Evolutionary conservation across 2,329 filamentous ascomycete species (phyloP), one percentile per base, ranked within the genome.

Genomic region (Trichoderma simmonsii): DNA sequence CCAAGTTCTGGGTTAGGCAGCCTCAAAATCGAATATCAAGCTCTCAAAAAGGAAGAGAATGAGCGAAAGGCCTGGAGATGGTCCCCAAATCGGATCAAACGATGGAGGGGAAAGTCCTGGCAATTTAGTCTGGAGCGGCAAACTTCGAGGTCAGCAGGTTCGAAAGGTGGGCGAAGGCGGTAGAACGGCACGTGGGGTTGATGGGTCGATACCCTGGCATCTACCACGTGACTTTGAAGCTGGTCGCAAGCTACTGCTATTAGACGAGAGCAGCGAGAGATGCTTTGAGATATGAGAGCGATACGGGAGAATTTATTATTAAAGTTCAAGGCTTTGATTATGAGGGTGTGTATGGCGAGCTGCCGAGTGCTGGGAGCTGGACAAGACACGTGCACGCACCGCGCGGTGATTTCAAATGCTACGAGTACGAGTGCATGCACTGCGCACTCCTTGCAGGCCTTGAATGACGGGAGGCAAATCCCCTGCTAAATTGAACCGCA

Each of bases 141-240:
- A 72, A 62, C 56, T 68, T 54, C 63, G 36, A 39, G 63, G 56
- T 72, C 56, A 66, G 63, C 70, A 71, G 70, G 60, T 67, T 71
- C 18, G 70, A 69, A 70, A 65, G 59, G 66, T 54, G 66, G 71
- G 60, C 66, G 71, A 72, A 70, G 71, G 63, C 39, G 71, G 71
- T 64, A 70, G 71, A 70, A 65, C 71, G 34, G 66, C 66, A 64
- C 61, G 71, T 72, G 71, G 71, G 71, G 71, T 63, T 67, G 57
- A 56, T 61, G 56, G 71, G 64, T 61, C 70, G 62, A 68, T 59
- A 68, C 57, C 64, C 70, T 61, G 60, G 60, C 30, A n/a, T 24
- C 14, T 60, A 24, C 32, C 71, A 72, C 71, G 71, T 72, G 71
- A 72, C 64, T 63, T 28, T 62, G 18, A 26, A 61, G 36, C 26